Evolutionary conservation across 2,329 filamentous ascomycete genomes (phyloP), one percentile per base, ranked within the genome.

Genomic region (Penicillium fuscoglaucum): DNA sequence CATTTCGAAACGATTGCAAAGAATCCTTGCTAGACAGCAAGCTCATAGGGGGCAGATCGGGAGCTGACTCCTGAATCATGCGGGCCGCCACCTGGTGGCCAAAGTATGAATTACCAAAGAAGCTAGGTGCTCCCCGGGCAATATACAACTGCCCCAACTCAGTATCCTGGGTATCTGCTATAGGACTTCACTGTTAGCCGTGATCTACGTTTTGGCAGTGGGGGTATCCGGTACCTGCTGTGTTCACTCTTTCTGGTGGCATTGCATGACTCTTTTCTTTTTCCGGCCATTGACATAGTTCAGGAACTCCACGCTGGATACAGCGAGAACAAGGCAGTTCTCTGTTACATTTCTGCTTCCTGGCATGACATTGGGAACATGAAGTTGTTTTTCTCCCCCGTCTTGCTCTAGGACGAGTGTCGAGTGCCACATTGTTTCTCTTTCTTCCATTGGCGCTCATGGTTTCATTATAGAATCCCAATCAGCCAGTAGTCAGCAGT

Each of bases 61-160:
- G 68, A 39, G 63, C 68, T 46, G 57, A 66, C 37, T 69, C 66
- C n/a, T 73, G 64, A 43, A 73, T 72, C 56, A 73, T 70, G 13
- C 65, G 66, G 0, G 71, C 71, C 8, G 71, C 71, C 4, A 70
- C 69, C 46, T 73, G 70, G 48, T 69, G 70, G 9, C 71, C 71
- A 61, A 73, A 72, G 57, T 73, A 73, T 1, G 70, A 72, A 46
- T 64, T 67, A 6, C 71, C 70, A 41, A 71, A 70, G 47, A 70
- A 72, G 9, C 70, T 69, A 6, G 69, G 65, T 49, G 71, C 70
- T 33, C 68, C 70, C 33, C 70, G 65, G 9, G 68, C 67, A 52
- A 71, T 70, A 55, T 65, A 70, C 8, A 73, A 62, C 41, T 70
- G 68, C 31, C 70, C 71, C 44, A 72, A 57, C n/a, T 61, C 52